phyloP scores from a whole-genome alignment of 2,329 filamentous ascomycete genomes.

The Aspergillus sp. region DNA sequence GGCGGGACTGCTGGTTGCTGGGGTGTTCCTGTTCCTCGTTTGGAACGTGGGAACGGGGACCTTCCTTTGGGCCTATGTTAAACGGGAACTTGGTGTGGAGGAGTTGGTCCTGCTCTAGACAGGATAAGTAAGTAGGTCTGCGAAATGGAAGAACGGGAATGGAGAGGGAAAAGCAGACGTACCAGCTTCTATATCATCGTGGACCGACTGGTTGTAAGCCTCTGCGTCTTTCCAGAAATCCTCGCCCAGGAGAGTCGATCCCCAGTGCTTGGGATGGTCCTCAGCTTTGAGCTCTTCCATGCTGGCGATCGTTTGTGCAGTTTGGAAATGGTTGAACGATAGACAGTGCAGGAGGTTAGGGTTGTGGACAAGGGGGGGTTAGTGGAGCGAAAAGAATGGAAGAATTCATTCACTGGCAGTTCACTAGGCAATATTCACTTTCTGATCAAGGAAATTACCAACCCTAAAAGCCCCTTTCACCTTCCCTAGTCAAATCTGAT shows the following conservation, averaged over 20 bases:
- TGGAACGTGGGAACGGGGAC: not conserved
- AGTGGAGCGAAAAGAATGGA: too few species aligned
- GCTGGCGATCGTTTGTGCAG: not conserved
- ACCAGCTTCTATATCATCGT: conserved; percentile 13
- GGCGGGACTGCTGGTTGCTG: not conserved
- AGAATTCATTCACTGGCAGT: not conserved
- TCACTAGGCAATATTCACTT: too few species aligned
- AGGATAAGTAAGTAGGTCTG: not conserved
- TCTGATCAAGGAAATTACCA: too few species aligned
- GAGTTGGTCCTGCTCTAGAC: conserved; percentile 9
- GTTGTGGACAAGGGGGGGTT: not conserved
- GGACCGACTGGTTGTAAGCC: conserved; percentile 8
- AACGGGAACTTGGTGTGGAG: conserved; percentile 20
- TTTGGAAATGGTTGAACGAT: not conserved
- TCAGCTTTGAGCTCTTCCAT: conserved; percentile 8
- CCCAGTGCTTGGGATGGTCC: conserved; percentile 17
- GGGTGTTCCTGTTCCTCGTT: not conserved
- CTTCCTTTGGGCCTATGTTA: conserved; percentile 12
- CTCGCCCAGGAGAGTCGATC: conserved; percentile 17
- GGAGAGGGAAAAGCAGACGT: conserved; percentile 1
- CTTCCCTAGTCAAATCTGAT: too few species aligned
- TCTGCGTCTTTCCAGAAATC: conserved; percentile 24
- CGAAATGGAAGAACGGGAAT: not conserved
- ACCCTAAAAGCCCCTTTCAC: too few species aligned
- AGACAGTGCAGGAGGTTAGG: not conserved